Evolutionary conservation across 305 asterid genomes (phyloP), one percentile per base, ranked within the genome.

Genomic region (Fraxinus xanthoxyloides): DNA sequence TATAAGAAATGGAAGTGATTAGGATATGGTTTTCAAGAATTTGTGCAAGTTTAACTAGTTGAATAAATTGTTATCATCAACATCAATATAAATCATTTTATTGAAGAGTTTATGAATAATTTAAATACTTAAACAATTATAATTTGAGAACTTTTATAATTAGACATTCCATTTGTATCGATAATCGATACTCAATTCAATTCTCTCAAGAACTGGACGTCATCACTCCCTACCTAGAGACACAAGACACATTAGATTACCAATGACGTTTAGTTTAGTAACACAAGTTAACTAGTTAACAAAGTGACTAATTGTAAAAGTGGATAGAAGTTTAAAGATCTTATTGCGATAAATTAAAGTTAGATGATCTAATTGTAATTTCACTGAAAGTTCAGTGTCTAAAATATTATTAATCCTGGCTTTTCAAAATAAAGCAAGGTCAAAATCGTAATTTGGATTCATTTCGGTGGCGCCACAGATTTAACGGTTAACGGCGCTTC

Each of bases 341-440:
- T 61, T 23, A 61, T 9, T 61, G 72, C 5, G 4, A 61, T 8
- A 21, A 26, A 26, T 23, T 61, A 61, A 61, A 59, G 31, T 51
- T 61, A 63, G n/a, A 21, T 24, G 4, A 63, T 63, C 72, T 12
- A 63, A 23, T 8, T 63, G 72, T 7, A 7, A 63, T 61, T 61
- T 61, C 30, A 19, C 15, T 2, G 28, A 61, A 23, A 8, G 17
- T 61, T 61, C 32, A 61, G 17, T 61, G 72, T 24, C 32, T 6
- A 61, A 61, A 61, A 23, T 61, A 32, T 61, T 69, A 51, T 51
- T 48, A 51, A 51, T 2, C 9, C 23, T 5, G 23, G 8, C 85
- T 77, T 85, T 84, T 78, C 54, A 73, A 84, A 82, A 67, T 48
- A 85, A 85, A 84, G 87, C 74, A 79, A 80, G 90, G 89, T 83